These are phyloP conservation scores for Novymonas esmeraldas DNA, from an alignment of 208 protist genomes.

Conservation along the genomic window DNA sequence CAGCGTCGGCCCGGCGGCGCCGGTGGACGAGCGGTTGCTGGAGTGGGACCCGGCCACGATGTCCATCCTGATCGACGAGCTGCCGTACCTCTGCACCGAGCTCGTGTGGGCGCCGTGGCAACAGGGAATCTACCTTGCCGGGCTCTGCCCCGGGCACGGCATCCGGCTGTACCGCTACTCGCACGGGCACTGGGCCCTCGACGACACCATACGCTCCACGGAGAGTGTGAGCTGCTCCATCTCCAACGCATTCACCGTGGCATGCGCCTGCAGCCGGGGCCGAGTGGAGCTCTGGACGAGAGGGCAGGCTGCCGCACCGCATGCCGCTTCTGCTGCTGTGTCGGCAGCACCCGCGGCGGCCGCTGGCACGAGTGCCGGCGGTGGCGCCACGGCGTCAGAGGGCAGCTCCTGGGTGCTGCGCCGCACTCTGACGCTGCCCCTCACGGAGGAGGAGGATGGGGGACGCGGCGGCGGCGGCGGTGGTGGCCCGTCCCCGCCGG, in stretches of 20 bases:
- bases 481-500: not conserved
- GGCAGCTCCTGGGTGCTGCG: slow-evolving; percentile 27
- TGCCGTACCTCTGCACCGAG: slow-evolving; percentile 62
- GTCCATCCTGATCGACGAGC: slow-evolving; percentile 59
- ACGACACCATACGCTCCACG: slow-evolving; percentile 48
- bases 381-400: not conserved
- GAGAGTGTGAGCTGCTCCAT: slow-evolving; percentile 66
- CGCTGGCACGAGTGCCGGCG: not conserved
- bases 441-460: slow-evolving; percentile 11
- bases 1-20: slow-evolving; percentile 17
- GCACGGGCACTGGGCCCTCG: slow-evolving; percentile 77
- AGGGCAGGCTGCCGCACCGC: too few relatives aligned
- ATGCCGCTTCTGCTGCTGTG: too few relatives aligned
- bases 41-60: slow-evolving; percentile 61
- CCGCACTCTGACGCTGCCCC: slow-evolving; percentile 12
- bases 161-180: slow-evolving; percentile 79
- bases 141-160: slow-evolving; percentile 55
- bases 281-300: slow-evolving; percentile 51
- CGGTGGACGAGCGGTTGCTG: slow-evolving; percentile 44
- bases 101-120: slow-evolving; percentile 88
- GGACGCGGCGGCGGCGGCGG: not conserved
- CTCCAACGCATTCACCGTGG: slow-evolving; percentile 72
- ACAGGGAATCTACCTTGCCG: slow-evolving; percentile 74
- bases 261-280: slow-evolving; percentile 57
- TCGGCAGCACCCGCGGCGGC: not conserved